Percentiles rank a stretch among this genome's conserved stretches.
Evolutionary conservation across 176 grass and related monocot genomes (phyloP).

Genomic region (Avena atlantica): DNA sequence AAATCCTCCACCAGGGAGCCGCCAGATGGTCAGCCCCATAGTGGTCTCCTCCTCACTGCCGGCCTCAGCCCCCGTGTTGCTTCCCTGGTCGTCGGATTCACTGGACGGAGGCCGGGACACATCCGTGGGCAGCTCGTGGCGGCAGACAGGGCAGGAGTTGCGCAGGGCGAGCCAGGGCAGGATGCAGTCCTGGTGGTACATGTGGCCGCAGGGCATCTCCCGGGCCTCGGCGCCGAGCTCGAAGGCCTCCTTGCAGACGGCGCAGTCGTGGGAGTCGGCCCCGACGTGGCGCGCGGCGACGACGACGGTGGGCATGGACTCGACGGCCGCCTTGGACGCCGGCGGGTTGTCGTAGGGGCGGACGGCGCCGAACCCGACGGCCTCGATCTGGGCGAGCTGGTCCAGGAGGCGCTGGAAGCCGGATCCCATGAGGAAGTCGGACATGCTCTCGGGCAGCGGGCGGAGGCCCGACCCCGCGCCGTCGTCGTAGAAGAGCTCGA

Average conservation of each 20-base stretch:
- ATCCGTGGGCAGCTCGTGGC: conserved; percentile 67
- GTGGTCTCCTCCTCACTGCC: conserved; percentile 56
- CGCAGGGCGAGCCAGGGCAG: conserved; percentile 76
- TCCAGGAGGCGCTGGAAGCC: conserved; percentile 69
- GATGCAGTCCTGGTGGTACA: conserved; percentile 82
- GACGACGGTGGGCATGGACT: conserved; percentile 66
- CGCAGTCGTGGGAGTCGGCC: conserved; percentile 58
- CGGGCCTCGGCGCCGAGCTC: conserved; percentile 55
- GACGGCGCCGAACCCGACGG: conserved; percentile 44
- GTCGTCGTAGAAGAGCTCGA: conserved; percentile 76
- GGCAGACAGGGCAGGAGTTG: conserved; percentile 75
- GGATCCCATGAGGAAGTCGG: conserved; percentile 68
- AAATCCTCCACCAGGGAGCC: conserved; percentile 73
- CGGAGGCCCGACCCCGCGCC: conserved; percentile 58
- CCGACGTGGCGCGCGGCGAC: conserved; percentile 49
- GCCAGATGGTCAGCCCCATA: conserved; percentile 71
- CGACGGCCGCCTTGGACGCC: conserved; percentile 63
- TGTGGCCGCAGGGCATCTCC: conserved; percentile 77
- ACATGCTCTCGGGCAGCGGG: conserved; percentile 68
- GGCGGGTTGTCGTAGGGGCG: conserved; percentile 56
- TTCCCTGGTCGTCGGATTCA: conserved; percentile 28
- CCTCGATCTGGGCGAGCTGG: conserved; percentile 68
- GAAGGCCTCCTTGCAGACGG: conserved; percentile 73
- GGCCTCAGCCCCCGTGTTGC: conserved; percentile 1
- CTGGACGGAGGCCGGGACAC: background rate